A percentile compares a stretch with the other conserved stretches of the same genome.
Conservation (phyloP, 2,329 filamentous ascomycete genomes). For the Stemphylium lycopersici region DNA sequence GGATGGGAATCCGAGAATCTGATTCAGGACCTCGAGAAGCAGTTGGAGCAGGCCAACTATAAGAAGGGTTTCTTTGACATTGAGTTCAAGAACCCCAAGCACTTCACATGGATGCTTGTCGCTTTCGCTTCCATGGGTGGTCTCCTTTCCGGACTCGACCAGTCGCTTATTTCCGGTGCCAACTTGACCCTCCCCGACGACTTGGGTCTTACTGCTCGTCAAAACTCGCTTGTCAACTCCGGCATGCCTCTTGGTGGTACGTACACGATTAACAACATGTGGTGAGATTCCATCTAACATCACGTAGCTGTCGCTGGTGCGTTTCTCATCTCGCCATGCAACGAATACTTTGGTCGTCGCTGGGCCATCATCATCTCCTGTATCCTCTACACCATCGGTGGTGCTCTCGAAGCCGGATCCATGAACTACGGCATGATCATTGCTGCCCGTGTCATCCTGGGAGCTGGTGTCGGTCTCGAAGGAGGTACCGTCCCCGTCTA, state of each 20-base stretch:
- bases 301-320: constrained; percentile 68
- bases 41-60: constrained; percentile 44
- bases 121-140: constrained; percentile 78
- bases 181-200: constrained; percentile 69
- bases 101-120: constrained; percentile 72
- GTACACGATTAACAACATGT: neutral
- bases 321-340: constrained; percentile 68
- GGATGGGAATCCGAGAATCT: constrained; percentile 55
- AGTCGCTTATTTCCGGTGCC: constrained; percentile 74
- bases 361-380: constrained; percentile 73
- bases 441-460: constrained; percentile 70
- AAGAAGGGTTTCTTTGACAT: constrained; percentile 58
- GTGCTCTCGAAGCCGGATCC: constrained; percentile 69
- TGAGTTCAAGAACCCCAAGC: constrained; percentile 64
- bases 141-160: constrained; percentile 73
- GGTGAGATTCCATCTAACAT: constrained; percentile 5
- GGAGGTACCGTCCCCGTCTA: constrained; percentile 78
- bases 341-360: constrained; percentile 70
- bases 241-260: constrained; percentile 69
- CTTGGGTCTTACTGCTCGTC: constrained; percentile 58
- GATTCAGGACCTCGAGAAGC: constrained; percentile 50
- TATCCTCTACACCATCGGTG: constrained; percentile 73
- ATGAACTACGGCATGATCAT: constrained; percentile 76
- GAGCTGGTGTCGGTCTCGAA: constrained; percentile 73
- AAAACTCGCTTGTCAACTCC: constrained; percentile 71